Evolutionary conservation across 768 basidiomycete species (phyloP).

Genomic region (Tubosaeta sp.): DNA sequence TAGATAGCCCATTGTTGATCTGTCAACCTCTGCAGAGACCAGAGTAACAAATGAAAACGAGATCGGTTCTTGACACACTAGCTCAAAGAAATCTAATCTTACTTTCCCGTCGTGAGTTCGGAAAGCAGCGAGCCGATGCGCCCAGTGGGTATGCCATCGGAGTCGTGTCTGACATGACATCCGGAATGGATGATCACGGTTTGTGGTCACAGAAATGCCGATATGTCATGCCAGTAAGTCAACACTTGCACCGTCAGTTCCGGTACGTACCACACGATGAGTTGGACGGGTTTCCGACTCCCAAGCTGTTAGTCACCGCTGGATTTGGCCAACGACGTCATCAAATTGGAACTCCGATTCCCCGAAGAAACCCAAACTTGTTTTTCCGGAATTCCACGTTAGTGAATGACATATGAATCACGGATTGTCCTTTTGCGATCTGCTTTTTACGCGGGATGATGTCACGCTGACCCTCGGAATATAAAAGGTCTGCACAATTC

Average conservation of each 20-base stretch:
- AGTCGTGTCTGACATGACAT: constrained; percentile 2
- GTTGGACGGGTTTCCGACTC: background rate
- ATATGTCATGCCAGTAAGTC: no score
- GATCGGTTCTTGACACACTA: background rate
- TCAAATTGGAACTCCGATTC: no score
- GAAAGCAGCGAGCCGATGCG: constrained; percentile 18
- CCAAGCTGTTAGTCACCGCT: no score
- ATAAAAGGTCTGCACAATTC: constrained; percentile 1
- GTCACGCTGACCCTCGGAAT: background rate
- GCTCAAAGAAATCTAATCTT: background rate
- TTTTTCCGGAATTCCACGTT: no score
- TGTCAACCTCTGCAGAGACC: constrained; percentile 41
- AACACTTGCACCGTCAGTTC: no score
- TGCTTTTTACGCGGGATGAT: background rate
- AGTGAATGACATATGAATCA: no score
- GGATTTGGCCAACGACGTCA: no score
- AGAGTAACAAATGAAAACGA: background rate
- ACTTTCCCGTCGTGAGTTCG: constrained; percentile 29
- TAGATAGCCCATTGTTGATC: constrained; percentile 59
- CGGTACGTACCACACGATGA: background rate
- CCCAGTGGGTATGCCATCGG: constrained; percentile 11
- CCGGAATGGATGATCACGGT: no score
- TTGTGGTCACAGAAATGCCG: no score
- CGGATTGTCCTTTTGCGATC: no score
- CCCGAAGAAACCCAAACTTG: no score